A percentile compares a stretch with the other conserved stretches of the same genome.
phyloP scores from a whole-genome alignment of 257 asterid genomes.

The Jacaranda mimosifolia region DNA sequence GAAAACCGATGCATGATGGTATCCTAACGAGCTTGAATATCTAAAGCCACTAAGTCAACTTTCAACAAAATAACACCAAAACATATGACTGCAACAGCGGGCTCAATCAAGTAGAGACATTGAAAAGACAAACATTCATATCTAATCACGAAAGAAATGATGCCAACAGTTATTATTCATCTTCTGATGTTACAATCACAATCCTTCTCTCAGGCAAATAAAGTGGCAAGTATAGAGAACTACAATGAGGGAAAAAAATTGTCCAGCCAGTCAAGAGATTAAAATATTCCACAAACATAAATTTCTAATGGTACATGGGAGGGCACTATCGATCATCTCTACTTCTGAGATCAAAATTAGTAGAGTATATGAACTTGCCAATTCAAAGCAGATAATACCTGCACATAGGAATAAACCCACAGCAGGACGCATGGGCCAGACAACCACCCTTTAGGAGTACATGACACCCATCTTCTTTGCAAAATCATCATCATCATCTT shows the following conservation, averaged over 20 bases:
- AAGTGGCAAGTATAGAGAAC: constrained; percentile 34
- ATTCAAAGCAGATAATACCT: constrained; percentile 39
- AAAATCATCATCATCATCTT: constrained; percentile 79
- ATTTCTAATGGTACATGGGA: constrained; percentile 47
- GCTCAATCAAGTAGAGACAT: neutral
- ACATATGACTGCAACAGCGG: neutral
- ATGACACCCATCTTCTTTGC: constrained; percentile 93
- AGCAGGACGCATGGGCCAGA: neutral
- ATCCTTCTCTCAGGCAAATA: constrained; percentile 39
- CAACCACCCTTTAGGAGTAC: constrained; percentile 53
- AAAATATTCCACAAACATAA: constrained; percentile 34
- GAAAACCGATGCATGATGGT: neutral
- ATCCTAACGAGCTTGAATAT: neutral
- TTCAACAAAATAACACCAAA: neutral
- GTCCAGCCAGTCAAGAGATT: constrained; percentile 43
- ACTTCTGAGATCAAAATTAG: constrained; percentile 63
- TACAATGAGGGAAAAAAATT: constrained; percentile 30
- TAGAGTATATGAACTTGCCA: constrained; percentile 50
- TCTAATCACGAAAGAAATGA: constrained; percentile 9
- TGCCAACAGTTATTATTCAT: constrained; percentile 38
- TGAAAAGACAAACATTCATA: neutral
- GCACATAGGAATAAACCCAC: constrained; percentile 32
- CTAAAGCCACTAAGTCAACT: neutral
- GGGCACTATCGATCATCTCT: constrained; percentile 43
- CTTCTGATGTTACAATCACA: constrained; percentile 45